Evolutionary conservation across 2,329 filamentous ascomycete genomes (phyloP).

Genomic region (Talaromyces sp.): DNA sequence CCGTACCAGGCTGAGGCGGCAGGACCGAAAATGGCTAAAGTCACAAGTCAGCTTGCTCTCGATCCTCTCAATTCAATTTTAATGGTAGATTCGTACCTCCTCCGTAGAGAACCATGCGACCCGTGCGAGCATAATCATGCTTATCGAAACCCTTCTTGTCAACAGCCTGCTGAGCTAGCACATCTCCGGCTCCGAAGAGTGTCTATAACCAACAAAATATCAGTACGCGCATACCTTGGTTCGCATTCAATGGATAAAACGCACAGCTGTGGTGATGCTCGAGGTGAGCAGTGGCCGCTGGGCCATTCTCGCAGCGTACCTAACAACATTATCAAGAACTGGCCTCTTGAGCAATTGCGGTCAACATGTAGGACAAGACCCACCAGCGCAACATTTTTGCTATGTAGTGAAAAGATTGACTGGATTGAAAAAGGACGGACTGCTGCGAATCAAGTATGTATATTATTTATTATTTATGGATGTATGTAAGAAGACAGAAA

Average conservation of each 20-base stretch:
- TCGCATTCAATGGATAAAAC: slow-evolving; percentile 21
- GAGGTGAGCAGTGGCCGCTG: slow-evolving; percentile 84
- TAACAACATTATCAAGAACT: slow-evolving; percentile 29
- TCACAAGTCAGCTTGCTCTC: slow-evolving; percentile 10
- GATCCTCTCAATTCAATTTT: background rate
- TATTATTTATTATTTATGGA: background rate
- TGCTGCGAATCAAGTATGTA: background rate
- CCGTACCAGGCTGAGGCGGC: slow-evolving; percentile 84
- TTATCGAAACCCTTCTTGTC: slow-evolving; percentile 75
- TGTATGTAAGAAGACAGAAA: background rate
- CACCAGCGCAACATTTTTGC: slow-evolving; percentile 40
- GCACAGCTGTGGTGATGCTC: slow-evolving; percentile 77
- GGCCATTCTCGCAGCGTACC: slow-evolving; percentile 84
- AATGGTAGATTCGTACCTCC: slow-evolving; percentile 40
- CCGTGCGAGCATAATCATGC: slow-evolving; percentile 62
- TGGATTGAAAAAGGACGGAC: slow-evolving; percentile 2
- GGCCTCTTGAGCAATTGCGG: background rate
- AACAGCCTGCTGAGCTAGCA: slow-evolving; percentile 85
- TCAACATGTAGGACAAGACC: slow-evolving; percentile 19
- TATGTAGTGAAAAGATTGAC: slow-evolving; percentile 3
- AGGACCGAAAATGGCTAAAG: slow-evolving; percentile 75
- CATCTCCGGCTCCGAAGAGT: slow-evolving; percentile 88
- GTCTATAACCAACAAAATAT: slow-evolving; percentile 49
- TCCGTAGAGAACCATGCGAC: slow-evolving; percentile 51
- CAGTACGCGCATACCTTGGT: background rate